Base-by-base conservation (phyloP, 495 filamentous ascomycete genomes). In the Daldinia grandis region DNA sequence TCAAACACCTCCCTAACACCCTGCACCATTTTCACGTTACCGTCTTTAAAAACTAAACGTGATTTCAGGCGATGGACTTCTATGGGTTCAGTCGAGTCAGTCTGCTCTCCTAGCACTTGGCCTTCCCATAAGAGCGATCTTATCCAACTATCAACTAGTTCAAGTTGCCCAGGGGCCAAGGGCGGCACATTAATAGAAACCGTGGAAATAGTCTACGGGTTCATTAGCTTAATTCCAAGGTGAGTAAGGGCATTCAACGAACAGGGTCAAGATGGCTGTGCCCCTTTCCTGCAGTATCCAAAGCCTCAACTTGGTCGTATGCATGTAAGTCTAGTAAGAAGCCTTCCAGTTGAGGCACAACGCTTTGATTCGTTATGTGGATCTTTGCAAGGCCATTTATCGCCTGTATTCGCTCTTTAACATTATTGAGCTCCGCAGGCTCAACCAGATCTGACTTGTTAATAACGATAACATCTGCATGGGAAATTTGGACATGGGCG, bases 371-470 rank as follows among this genome's bases (percentile, higher is more conserved):
- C 19, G 95, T 97, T 15, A 92, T 82, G 69, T 95, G 88, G 44
- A 98, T 87, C 74, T 90, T 92, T 0, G 96, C 96, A 4, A 96
- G 87, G 24, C 90, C 93, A 76, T 99, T 99, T 77, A 99, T 98
- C 15, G 91, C 87, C 35, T 81, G 77, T 44, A 98, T 87, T 37
- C 95, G 85, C 30, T 87, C 84, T 66, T 81, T 81, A 6, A 97
- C 89, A 1, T 65, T 76, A 10, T 86, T 80, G 12, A 99, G 81
- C 67, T 97, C 89, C 10, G 86, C 78, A 0, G 82, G 73, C 14
- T 86, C 86, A n/a, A 98, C 93, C 0, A 97, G 81, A 76, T 99
- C 95, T n/a, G 87, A 84, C 78, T 99, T 99, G 79, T 98, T 99
- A 49, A 99, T 86, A 42, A 99, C 87, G 19, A 99, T 86, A 15